phyloP scores from a whole-genome alignment of 257 asterid species.

The Linderniella brevidens region DNA sequence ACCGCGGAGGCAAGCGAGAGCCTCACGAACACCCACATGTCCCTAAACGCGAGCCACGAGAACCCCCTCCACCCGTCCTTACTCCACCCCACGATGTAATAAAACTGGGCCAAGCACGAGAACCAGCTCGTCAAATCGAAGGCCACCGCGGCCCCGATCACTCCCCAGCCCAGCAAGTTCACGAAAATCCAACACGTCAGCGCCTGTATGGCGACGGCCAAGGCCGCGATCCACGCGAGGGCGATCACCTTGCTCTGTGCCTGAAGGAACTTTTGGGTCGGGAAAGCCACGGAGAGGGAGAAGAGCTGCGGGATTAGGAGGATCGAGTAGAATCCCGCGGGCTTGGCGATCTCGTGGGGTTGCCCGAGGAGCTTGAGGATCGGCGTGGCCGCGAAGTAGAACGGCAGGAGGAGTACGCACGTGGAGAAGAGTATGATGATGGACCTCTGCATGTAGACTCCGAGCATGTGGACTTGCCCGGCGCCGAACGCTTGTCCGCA shows the following conservation, averaged over 20 bases:
- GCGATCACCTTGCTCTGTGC: slow-evolving; percentile 82
- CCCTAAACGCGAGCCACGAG: slow-evolving; percentile 42
- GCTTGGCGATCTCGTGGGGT: slow-evolving; percentile 22
- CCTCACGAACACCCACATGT: slow-evolving; percentile 44
- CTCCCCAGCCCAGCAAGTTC: slow-evolving; percentile 30
- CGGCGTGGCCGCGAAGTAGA: slow-evolving; percentile 41
- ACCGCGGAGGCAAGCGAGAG: slow-evolving; percentile 75
- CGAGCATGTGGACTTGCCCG: slow-evolving; percentile 45
- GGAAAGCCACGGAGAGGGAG: slow-evolving; percentile 63
- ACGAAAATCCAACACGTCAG: slow-evolving; percentile 57
- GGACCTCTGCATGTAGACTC: slow-evolving; percentile 63
- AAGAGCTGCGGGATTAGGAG: slow-evolving; percentile 69
- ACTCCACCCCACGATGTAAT: slow-evolving; percentile 52
- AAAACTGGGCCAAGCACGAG: slow-evolving; percentile 41
- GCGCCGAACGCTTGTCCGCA: slow-evolving; percentile 91
- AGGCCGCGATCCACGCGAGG: slow-evolving; percentile 37
- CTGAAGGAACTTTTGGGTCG: slow-evolving; percentile 71
- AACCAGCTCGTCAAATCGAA: slow-evolving; percentile 82
- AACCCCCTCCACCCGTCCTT: slow-evolving; percentile 78
- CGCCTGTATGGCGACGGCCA: slow-evolving; percentile 38
- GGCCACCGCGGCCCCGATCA: slow-evolving; percentile 72
- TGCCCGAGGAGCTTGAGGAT: slow-evolving; percentile 35
- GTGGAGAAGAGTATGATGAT: slow-evolving; percentile 40
- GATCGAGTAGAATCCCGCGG: slow-evolving; percentile 46
- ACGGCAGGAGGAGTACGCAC: slow-evolving; percentile 31